Percentiles rank a stretch among this genome's conserved stretches.
phyloP scores from a whole-genome alignment of 768 basidiomycete genomes.

The Tephrocybe sp. region DNA sequence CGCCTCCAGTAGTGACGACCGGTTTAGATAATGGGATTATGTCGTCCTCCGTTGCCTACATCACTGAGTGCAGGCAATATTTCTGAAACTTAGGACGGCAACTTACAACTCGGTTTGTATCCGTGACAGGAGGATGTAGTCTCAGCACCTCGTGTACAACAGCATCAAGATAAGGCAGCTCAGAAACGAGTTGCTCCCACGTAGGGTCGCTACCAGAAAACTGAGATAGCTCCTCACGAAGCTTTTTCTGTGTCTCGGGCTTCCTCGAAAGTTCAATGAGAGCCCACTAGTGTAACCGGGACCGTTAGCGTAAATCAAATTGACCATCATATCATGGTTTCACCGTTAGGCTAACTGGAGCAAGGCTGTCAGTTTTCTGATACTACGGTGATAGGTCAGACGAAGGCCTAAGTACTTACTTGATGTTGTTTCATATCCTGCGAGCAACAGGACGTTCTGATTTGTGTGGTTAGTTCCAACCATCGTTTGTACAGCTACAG shows the following conservation, averaged over 20 bases:
- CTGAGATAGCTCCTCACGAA: slow-evolving; percentile 48
- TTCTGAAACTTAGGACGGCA: not conserved
- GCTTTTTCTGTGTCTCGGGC: slow-evolving; percentile 42
- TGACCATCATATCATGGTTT: not conserved
- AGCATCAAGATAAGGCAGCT: slow-evolving; percentile 56
- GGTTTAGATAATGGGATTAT: slow-evolving; percentile 57
- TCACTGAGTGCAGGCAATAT: not conserved
- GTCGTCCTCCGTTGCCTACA: slow-evolving; percentile 51
- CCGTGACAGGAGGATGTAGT: slow-evolving; percentile 39
- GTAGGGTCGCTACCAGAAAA: slow-evolving; percentile 47
- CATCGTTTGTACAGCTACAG: too few species aligned
- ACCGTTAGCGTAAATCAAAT: not conserved
- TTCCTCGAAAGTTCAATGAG: slow-evolving; percentile 53
- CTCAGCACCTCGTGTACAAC: slow-evolving; percentile 46
- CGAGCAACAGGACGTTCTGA: slow-evolving; percentile 37
- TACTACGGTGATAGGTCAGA: too few species aligned
- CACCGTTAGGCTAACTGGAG: slow-evolving; percentile 41
- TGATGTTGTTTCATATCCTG: slow-evolving; percentile 56
- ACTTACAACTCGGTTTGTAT: slow-evolving; percentile 37
- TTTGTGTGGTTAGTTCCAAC: too few species aligned
- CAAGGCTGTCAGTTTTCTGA: too few species aligned
- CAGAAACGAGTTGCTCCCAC: slow-evolving; percentile 51
- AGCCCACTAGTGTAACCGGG: slow-evolving; percentile 47
- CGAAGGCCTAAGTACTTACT: too few species aligned
- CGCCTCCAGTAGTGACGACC: slow-evolving; percentile 41